Base-by-base conservation (phyloP, 2,329 filamentous ascomycete species). In the Aureobasidium vineae region DNA sequence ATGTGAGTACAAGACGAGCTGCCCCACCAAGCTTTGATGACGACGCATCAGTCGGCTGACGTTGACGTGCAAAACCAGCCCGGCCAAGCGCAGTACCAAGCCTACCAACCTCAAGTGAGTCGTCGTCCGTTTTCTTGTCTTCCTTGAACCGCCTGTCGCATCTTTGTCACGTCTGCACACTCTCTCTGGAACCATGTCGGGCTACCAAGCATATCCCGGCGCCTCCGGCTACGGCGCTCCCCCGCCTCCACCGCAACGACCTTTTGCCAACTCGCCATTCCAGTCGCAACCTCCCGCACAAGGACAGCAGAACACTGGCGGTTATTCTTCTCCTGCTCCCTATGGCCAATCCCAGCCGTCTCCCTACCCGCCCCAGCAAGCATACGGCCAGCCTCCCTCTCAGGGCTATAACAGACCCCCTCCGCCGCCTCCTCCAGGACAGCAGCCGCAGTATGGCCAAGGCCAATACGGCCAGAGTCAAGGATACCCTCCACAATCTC, bases 61-160 rank as follows among this genome's bases (percentile, higher is more conserved):
- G 66, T 69, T 60, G 66, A 65, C 67, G 38, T 69, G 70, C 71
- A 68, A 56, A 56, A 50, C 6, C 26, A 73, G 71, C 71, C 70
- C 47, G 66, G 61, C 57, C 53, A 83, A 71, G 77, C 75, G 68
- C 79, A 81, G 72, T 86, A 86, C 76, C 83, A 86, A 78, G 81
- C 84, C 70, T 86, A 74, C 36, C 61, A 64, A 36, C 61, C 61
- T 65, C 70, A 71, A 68, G 72, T 73, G 71, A 72, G 71, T 72
- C 45, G 59, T 59, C 50, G 38, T 52, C 63, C 68, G 31, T 67
- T 66, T 66, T 57, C 45, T 67, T 60, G 57, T 68, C 67, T 63
- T 68, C 61, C 61, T 63, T 68, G 66, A 73, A 69, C 71, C 71
- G 69, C 73, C 52, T 63, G n/a, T 41, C 57, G 41, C 64, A 59